Evolutionary conservation across 2,329 filamentous ascomycete genomes (phyloP).

Genomic region (Reticulascus tulasneorum): DNA sequence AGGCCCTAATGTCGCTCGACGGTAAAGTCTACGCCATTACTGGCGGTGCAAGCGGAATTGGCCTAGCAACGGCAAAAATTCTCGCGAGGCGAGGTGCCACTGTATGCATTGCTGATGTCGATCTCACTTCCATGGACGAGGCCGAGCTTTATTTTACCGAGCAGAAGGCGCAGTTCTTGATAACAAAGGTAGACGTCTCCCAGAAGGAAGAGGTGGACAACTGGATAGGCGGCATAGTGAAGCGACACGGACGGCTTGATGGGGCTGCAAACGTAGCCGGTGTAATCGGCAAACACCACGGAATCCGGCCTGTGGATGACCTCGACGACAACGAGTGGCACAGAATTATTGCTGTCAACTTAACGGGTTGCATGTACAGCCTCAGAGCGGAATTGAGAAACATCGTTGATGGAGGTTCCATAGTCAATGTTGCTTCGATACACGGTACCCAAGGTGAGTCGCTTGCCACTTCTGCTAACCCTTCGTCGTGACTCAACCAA

Average conservation of each 20-base stretch:
- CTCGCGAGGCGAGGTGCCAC: conserved; percentile 30
- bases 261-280: conserved; percentile 54
- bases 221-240: conserved; percentile 45
- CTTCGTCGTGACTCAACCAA: conserved; percentile 4
- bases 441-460: conserved; percentile 36
- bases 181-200: conserved; percentile 44
- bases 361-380: conserved; percentile 50
- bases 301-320: conserved; percentile 32
- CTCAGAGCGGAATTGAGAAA: conserved; percentile 40
- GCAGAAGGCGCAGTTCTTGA: conserved; percentile 9
- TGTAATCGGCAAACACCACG: conserved; percentile 41
- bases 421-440: conserved; percentile 55
- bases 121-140: conserved; percentile 24
- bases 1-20: conserved; percentile 20
- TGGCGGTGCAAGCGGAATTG: conserved; percentile 34
- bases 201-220: conserved; percentile 42
- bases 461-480: not conserved
- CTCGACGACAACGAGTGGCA: conserved; percentile 45
- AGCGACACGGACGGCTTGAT: conserved; percentile 48
- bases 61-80: conserved; percentile 34
- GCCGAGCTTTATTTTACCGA: conserved; percentile 25
- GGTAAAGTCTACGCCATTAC: conserved; percentile 29
- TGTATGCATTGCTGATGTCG: conserved; percentile 33
- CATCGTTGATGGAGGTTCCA: conserved; percentile 47
- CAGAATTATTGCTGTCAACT: conserved; percentile 42